Evolutionary conservation across 2,329 filamentous ascomycete genomes (phyloP), one percentile per base, ranked within the genome.

Genomic region (Exophiala xenobiotica): DNA sequence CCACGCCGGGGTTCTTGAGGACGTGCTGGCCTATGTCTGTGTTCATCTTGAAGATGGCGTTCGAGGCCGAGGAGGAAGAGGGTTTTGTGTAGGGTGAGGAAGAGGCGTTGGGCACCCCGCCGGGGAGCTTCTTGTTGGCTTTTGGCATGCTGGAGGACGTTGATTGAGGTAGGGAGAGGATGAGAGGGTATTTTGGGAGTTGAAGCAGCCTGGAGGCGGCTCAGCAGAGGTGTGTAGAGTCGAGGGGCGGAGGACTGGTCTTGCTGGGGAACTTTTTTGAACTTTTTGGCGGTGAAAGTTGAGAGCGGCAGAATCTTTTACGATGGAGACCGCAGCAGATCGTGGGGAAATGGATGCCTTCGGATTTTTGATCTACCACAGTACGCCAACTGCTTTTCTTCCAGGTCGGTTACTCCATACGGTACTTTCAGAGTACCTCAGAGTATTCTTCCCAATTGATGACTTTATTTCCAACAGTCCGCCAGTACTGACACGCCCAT

Each of bases 31-130:
- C 90, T 60, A 93, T 82, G 69, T 92, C 82, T 63, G 87, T 93
- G 77, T 95, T 96, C 83, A 96, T 95, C 70, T 95, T 95, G 82
- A 97, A 97, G 71, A 96, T 89, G 64, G 88, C 91, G 74, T 95
- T 90, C 29, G 56, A 54, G 31, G 71, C 70, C 33, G 53, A 55
- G 23, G 61, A 63, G 19, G 64, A 65, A 19, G 66, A 62, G 31
- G 31, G 31, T 16, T 35, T 35, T 12, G n/a, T 35, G 31, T 35
- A 35, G 31, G 31, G 31, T 35, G 31, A 35, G n/a, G 31, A 35
- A 14, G 31, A 35, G 31, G 31, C n/a, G 12, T 12, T 16, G 4
- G 31, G 18, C 11, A 16, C n/a, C 31, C 31, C n/a, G 67, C 70
- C 66, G 60, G 77, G 73, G 68, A 78, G 78, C 72, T 81, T 82